These are phyloP conservation scores for Adenanthera pavonina DNA, from an alignment of 306 rosid species.

Conservation along the genomic window DNA sequence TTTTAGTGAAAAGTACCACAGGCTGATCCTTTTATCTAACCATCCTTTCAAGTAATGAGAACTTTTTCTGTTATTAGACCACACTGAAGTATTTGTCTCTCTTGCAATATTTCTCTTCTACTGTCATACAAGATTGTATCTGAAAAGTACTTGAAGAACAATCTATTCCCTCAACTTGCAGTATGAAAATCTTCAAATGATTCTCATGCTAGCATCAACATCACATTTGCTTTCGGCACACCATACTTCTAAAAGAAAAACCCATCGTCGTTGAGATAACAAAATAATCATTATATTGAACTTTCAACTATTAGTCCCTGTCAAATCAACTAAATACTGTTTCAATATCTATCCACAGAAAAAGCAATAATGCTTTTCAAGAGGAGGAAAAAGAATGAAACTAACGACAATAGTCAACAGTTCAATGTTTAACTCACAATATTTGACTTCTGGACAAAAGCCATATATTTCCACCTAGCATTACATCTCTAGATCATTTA, in stretches of 20 bases:
- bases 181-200: conserved; percentile 10
- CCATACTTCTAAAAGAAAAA: background rate
- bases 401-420: conserved; percentile 19
- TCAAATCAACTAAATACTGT: background rate
- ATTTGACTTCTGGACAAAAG: conserved; percentile 29
- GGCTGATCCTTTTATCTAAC: background rate
- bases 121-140: conserved; percentile 6
- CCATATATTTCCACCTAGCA: background rate
- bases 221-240: conserved; percentile 34
- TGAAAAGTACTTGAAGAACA: conserved; percentile 33
- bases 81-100: conserved; percentile 19
- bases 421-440: conserved; percentile 29
- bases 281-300: conserved; percentile 9
- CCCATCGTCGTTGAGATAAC: conserved; percentile 16
- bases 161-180: conserved; percentile 10
- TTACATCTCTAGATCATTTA: background rate
- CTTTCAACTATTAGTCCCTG: conserved; percentile 22
- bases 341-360: background rate
- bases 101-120: conserved; percentile 5
- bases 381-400: conserved; percentile 25
- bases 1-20: background rate
- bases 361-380: conserved; percentile 5
- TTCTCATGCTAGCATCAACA: conserved; percentile 17
- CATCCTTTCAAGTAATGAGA: background rate
- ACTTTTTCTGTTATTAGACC: conserved; percentile 19